Base-by-base conservation (phyloP, 2,329 filamentous ascomycete genomes). In the Talaromyces sp. region DNA sequence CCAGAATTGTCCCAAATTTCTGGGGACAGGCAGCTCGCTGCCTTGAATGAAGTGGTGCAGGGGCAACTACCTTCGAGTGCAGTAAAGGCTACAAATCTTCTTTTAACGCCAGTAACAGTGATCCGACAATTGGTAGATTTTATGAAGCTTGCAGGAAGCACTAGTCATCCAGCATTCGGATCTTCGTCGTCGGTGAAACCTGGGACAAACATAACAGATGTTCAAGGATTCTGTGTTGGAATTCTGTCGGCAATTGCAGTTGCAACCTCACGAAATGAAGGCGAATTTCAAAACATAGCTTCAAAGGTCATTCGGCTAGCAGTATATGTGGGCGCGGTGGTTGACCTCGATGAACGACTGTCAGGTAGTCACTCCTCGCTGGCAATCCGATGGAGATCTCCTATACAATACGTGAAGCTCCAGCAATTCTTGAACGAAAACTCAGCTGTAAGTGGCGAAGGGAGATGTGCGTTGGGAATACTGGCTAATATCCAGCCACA, bases 201-300 rank as follows among this genome's bases (percentile, higher is more conserved):
- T 37, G 7, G 35, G 11, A 37, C 35, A 9, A 8, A 37, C 35
- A 37, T 37, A 37, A 13, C 35, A 45, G 41, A 45, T 45, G 27
- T 50, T 10, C 58, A 61, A 37, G 58, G 58, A 8, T 61, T 61
- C 17, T 61, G 58, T 33, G 22, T 61, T 39, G 58, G 58, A 7
- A 11, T 61, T 13, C 22, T 61, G 15, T 9, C 41, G 1, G 58
- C 58, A n/a, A 17, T 33, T 15, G 58, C 31, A 8, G 43, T 61
- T 37, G 25, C 58, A 3, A 33, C n/a, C 10, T 35, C 58, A 7
- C 11, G 22, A 22, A 50, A 37, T 33, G 25, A 33, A n/a, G 19
- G 2, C 1, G 45, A 49, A 7, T 49, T 49, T 39, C 25, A 11
- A 15, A 5, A 2, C 13, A 47, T 19, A 22, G 41, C 41, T 7